Conservation (phyloP, 371 early-diverging fungal genomes). For the Rhizopus sp. region DNA sequence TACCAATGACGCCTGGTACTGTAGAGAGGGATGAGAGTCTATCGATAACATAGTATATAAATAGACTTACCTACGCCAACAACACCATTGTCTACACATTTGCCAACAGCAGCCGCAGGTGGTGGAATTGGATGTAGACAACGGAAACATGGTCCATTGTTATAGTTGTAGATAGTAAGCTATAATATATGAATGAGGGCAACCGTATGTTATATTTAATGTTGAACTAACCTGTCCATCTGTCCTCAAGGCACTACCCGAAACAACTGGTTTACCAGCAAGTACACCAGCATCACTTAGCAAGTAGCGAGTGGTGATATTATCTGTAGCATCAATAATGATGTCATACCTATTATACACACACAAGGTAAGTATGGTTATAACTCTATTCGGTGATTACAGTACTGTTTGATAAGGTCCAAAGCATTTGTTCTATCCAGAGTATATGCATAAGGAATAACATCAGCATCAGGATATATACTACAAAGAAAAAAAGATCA, state of each 20-base stretch:
- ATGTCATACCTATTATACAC: constrained; percentile 74
- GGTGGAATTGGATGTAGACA: constrained; percentile 96
- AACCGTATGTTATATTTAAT: not conserved
- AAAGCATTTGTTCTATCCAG: constrained; percentile 71
- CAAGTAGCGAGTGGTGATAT: constrained; percentile 95
- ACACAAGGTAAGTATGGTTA: not conserved
- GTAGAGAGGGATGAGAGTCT: not conserved
- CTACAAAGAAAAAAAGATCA: constrained; percentile 24
- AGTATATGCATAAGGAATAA: constrained; percentile 55
- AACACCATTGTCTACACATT: constrained; percentile 98
- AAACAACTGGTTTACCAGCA: constrained; percentile 84
- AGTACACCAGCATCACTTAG: constrained; percentile 94
- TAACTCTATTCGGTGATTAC: not conserved
- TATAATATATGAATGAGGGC: constrained; percentile 20
- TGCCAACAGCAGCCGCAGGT: constrained; percentile 83
- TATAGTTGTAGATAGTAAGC: constrained; percentile 85
- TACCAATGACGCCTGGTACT: constrained; percentile 96
- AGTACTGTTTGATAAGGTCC: constrained; percentile 54
- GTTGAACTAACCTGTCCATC: constrained; percentile 82
- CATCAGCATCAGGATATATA: constrained; percentile 60
- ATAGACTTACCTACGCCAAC: constrained; percentile 77
- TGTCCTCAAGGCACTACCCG: constrained; percentile 92
- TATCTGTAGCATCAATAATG: constrained; percentile 97
- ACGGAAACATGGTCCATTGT: constrained; percentile 95
- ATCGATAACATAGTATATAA: not conserved